Evolutionary conservation across 2,329 filamentous ascomycete species (phyloP).

Genomic region (Colletotrichum chrysophilum): DNA sequence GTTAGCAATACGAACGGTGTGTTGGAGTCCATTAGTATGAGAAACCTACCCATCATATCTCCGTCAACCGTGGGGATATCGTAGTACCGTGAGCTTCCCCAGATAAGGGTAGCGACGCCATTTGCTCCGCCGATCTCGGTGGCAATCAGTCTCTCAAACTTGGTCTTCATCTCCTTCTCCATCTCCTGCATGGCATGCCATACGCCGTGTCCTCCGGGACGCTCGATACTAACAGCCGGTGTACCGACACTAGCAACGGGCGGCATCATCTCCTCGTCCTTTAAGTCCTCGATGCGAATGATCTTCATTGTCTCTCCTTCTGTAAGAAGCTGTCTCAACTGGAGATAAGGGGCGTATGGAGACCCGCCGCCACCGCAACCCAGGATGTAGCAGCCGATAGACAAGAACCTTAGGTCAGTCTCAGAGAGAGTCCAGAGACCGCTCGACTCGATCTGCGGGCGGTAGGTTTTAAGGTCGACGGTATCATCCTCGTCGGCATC

Average conservation of each 20-base stretch:
- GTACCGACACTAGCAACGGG: conserved; percentile 26
- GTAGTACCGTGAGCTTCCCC: conserved; percentile 39
- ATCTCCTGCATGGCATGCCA: conserved; percentile 20
- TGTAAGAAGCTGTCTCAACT: conserved; percentile 21
- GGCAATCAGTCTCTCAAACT: conserved; percentile 22
- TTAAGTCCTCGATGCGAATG: conserved; percentile 23
- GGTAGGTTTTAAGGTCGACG: conserved; percentile 10
- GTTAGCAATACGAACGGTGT: conserved; percentile 19
- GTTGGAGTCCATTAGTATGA: conserved; percentile 22
- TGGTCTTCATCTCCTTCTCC: conserved; percentile 2
- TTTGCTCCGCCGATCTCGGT: conserved; percentile 58
- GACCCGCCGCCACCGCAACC: conserved; percentile 28
- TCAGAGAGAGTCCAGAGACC: conserved; percentile 26
- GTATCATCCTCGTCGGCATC: neutral
- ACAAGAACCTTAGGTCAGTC: conserved; percentile 27
- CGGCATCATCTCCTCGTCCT: conserved; percentile 24
- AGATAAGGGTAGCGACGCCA: conserved; percentile 46
- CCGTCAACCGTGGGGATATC: conserved; percentile 39
- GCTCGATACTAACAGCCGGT: conserved; percentile 26
- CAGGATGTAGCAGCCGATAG: conserved; percentile 28
- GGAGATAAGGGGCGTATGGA: conserved; percentile 25
- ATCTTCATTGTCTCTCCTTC: conserved; percentile 25
- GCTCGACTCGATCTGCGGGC: conserved; percentile 1
- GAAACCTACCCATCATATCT: conserved; percentile 39
- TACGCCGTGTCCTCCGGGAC: conserved; percentile 21